Percentiles rank a stretch among this genome's conserved stretches.
Evolutionary conservation across 2,329 filamentous ascomycete genomes (phyloP).

Genomic region (Apiospora sp.): DNA sequence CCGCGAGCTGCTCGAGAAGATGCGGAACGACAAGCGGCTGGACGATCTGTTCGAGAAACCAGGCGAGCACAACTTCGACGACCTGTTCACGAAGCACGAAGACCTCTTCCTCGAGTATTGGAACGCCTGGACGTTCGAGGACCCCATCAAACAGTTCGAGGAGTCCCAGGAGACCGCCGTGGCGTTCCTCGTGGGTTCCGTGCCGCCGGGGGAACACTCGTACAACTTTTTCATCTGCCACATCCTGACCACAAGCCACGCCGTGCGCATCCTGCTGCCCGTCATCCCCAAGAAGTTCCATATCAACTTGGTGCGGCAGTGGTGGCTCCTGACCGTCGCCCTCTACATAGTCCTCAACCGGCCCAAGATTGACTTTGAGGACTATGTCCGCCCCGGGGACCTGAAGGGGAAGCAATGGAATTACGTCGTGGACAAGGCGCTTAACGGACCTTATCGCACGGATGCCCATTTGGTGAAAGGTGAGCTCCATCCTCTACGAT

Average conservation of each 20-base stretch:
- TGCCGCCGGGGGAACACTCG: constrained; percentile 62
- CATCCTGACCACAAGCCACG: constrained; percentile 84
- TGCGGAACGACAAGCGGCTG: constrained; percentile 75
- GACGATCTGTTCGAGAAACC: constrained; percentile 68
- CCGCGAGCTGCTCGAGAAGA: constrained; percentile 73
- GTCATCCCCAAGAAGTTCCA: constrained; percentile 78
- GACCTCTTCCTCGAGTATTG: constrained; percentile 82
- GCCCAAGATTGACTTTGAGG: constrained; percentile 74
- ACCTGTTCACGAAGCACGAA: constrained; percentile 74
- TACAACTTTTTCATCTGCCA: constrained; percentile 89
- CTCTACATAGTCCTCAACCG: constrained; percentile 80
- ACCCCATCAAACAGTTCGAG: constrained; percentile 78
- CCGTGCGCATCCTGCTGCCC: constrained; percentile 84
- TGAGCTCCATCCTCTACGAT: constrained; percentile 43
- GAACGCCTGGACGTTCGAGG: constrained; percentile 81
- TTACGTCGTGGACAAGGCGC: constrained; percentile 74
- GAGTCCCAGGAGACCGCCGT: constrained; percentile 71
- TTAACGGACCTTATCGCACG: constrained; percentile 71
- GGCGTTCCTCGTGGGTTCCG: constrained; percentile 68
- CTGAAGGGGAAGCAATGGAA: constrained; percentile 76
- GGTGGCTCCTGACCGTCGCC: constrained; percentile 85
- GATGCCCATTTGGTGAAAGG: constrained; percentile 90
- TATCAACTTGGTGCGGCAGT: constrained; percentile 77
- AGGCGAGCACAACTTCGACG: constrained; percentile 69
- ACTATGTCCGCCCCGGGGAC: constrained; percentile 67